Evolutionary conservation across 2,329 filamentous ascomycete species (phyloP).

Genomic region (Hypoxylon sp.): DNA sequence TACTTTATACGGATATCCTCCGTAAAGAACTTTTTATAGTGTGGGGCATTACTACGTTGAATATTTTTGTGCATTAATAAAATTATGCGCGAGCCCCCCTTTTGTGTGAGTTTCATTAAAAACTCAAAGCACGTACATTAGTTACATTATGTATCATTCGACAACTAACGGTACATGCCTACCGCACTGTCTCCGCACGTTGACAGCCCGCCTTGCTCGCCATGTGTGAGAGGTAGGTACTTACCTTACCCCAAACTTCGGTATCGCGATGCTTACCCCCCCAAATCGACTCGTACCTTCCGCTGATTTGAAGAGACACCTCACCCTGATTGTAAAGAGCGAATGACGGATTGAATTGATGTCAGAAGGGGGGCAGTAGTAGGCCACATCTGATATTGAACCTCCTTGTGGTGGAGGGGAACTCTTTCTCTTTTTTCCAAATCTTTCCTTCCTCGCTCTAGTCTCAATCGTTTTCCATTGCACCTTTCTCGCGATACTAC

Average conservation of each 20-base stretch:
- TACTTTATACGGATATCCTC: not conserved
- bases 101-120: not conserved
- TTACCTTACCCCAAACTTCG: not conserved
- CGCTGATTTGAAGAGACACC: conserved; percentile 17
- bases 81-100: not conserved
- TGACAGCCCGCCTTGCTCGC: conserved; percentile 3
- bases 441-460: conserved; percentile 22
- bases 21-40: not conserved
- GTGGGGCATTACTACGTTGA: not conserved
- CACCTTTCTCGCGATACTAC: conserved; percentile 6
- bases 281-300: conserved; percentile 25
- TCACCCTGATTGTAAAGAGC: conserved; percentile 23
- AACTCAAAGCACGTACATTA: not conserved
- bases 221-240: conserved; percentile 2
- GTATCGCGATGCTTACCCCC: conserved; percentile 22
- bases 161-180: not conserved
- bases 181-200: conserved; percentile 27
- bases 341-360: conserved; percentile 8
- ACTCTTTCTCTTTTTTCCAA: not conserved
- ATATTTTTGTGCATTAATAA: not conserved
- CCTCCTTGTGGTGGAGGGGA: conserved; percentile 6
- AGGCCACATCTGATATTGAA: conserved; percentile 5
- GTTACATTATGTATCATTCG: no score
- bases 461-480: conserved; percentile 14
- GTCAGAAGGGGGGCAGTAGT: not conserved